Conservation (phyloP, 768 basidiomycete genomes). For the Lentinula aciculospora region DNA sequence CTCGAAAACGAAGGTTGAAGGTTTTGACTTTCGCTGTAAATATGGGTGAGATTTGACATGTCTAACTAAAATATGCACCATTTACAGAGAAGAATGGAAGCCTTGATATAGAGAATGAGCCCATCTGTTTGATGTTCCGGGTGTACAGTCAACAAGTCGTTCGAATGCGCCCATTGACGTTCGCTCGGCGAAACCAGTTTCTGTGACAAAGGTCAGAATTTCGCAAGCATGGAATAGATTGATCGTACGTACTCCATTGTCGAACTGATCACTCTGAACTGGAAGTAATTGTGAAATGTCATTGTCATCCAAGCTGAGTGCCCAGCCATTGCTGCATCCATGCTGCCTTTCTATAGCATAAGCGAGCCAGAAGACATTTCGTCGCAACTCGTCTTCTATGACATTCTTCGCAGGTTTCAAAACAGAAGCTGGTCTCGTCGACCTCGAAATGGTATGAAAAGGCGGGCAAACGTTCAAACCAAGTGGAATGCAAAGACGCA, state of each 20-base stretch:
- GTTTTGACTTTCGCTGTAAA: constrained; percentile 28
- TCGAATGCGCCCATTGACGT: constrained; percentile 64
- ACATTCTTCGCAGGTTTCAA: constrained; percentile 53
- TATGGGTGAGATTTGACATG: constrained; percentile 9
- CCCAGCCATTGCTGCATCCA: constrained; percentile 67
- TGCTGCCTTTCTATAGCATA: constrained; percentile 66
- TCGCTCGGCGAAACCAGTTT: constrained; percentile 42
- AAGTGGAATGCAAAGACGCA: constrained; percentile 58
- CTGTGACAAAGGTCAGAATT: constrained; percentile 21
- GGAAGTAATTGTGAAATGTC: constrained; percentile 71
- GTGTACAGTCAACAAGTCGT: constrained; percentile 55
- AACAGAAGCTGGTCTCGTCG: constrained; percentile 51
- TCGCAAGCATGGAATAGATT: background rate
- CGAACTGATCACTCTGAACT: constrained; percentile 52
- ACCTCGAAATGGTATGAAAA: constrained; percentile 60
- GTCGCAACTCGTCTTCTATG: constrained; percentile 64
- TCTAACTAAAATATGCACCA: background rate
- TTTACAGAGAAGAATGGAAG: constrained; percentile 56
- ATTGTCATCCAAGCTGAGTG: constrained; percentile 64
- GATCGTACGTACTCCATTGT: constrained; percentile 47
- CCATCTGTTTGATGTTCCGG: constrained; percentile 62
- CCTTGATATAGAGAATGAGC: constrained; percentile 68
- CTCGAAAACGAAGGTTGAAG: constrained; percentile 64
- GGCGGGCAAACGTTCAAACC: constrained; percentile 65
- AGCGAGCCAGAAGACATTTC: constrained; percentile 71